A percentile compares a stretch with the other conserved stretches of the same genome.
Evolutionary conservation across 805 yeast genomes (phyloP).

Genomic region (Suhomyces prunicola): DNA sequence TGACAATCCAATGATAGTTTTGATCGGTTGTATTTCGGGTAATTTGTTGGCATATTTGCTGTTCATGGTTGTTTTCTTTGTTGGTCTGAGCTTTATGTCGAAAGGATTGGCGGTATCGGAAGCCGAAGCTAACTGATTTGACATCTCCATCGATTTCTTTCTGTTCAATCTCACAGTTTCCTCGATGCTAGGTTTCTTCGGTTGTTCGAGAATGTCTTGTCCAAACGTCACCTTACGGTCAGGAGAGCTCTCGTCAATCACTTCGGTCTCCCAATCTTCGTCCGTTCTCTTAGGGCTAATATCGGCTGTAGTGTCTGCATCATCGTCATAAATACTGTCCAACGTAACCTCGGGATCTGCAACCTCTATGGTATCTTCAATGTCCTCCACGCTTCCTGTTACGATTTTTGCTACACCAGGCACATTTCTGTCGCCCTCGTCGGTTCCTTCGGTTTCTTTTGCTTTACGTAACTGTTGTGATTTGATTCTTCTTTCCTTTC

Average conservation of each 20-base stretch:
- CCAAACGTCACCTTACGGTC: constrained; percentile 1
- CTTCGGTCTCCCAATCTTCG: background rate
- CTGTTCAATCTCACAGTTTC: constrained; percentile 11
- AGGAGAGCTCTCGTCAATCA: background rate
- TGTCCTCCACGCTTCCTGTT: background rate
- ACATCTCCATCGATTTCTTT: constrained; percentile 11
- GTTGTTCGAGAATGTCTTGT: background rate
- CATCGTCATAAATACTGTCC: constrained; percentile 11
- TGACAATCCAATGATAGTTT: constrained; percentile 37
- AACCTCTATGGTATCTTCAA: background rate
- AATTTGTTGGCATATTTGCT: constrained; percentile 24
- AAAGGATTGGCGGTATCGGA: constrained; percentile 15
- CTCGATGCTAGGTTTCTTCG: constrained; percentile 9
- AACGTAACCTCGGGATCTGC: constrained; percentile 8
- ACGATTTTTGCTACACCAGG: background rate
- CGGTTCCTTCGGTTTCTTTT: background rate
- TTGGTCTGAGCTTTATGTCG: constrained; percentile 22
- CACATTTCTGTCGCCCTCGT: background rate
- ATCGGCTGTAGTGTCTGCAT: background rate
- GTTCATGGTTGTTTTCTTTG: constrained; percentile 19
- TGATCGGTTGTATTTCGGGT: constrained; percentile 31
- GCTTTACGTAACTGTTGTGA: constrained; percentile 7
- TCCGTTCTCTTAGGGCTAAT: background rate
- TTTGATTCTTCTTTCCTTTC: constrained; percentile 15
- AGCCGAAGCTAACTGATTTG: constrained; percentile 1